A percentile compares a stretch with the other conserved stretches of the same genome.
These are phyloP conservation scores for Elsinoe batatas DNA, from an alignment of 2,329 filamentous ascomycete genomes.

Conservation along the genomic window DNA sequence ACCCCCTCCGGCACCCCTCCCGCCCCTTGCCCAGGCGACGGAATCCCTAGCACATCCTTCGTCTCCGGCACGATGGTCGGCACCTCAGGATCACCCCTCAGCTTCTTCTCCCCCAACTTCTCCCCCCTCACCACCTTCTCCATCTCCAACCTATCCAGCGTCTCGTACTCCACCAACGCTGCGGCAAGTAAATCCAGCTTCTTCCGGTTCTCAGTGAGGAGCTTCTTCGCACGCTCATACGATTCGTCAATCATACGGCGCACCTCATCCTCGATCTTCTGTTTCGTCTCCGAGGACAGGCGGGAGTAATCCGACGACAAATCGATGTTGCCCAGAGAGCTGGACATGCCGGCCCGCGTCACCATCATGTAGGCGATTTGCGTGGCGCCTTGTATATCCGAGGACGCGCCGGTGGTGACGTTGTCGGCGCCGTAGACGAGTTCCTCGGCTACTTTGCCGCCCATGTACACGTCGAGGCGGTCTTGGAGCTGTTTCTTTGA, in stretches of 20 bases:
- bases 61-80: constrained; percentile 59
- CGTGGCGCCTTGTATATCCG: constrained; percentile 75
- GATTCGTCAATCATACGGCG: constrained; percentile 75
- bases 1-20: constrained; percentile 4
- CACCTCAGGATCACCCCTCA: constrained; percentile 46
- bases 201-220: constrained; percentile 65
- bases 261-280: constrained; percentile 80
- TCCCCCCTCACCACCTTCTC: constrained; percentile 82
- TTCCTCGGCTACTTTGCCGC: constrained; percentile 83
- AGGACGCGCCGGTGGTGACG: constrained; percentile 79
- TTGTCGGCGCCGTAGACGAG: constrained; percentile 84
- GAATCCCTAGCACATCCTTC: constrained; percentile 10
- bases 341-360: constrained; percentile 80
- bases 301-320: constrained; percentile 69
- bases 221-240: constrained; percentile 58
- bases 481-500: constrained; percentile 78
- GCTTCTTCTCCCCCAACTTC: constrained; percentile 62
- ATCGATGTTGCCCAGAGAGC: constrained; percentile 79
- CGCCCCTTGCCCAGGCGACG: background rate
- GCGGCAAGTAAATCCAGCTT: constrained; percentile 83
- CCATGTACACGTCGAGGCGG: constrained; percentile 69
- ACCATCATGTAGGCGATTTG: constrained; percentile 78
- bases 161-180: constrained; percentile 90
- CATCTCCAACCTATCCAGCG: constrained; percentile 78
- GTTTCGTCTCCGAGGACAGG: constrained; percentile 77